Conservation (phyloP, 2,329 filamentous ascomycete species). For the Fusarium torreyae region DNA sequence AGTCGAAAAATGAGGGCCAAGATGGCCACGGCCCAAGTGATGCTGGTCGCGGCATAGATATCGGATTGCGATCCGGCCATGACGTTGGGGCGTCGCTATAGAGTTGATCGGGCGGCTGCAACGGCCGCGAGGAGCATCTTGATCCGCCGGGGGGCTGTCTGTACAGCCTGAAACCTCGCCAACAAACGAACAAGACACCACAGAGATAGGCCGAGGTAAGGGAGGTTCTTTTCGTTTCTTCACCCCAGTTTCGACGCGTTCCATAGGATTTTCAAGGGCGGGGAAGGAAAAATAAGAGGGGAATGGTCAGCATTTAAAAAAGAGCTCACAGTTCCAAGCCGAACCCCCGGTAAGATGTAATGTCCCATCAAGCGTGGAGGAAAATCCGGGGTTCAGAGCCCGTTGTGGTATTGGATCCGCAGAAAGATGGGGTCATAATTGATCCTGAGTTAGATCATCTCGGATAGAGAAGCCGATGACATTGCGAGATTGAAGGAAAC, state of each 20-base stretch:
- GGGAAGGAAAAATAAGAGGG: slow-evolving; percentile 13
- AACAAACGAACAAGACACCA: too few relatives aligned
- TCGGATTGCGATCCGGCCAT: slow-evolving; percentile 45
- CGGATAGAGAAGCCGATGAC: slow-evolving; percentile 14
- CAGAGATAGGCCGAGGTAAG: background rate
- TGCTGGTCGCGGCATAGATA: slow-evolving; percentile 37
- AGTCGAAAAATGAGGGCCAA: slow-evolving; percentile 36
- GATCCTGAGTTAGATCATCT: slow-evolving; percentile 6
- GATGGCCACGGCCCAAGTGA: slow-evolving; percentile 41
- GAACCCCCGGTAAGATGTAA: slow-evolving; percentile 5
- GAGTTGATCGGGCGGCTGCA: background rate
- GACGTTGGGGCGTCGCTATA: slow-evolving; percentile 1
- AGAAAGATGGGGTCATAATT: slow-evolving; percentile 2
- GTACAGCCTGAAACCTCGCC: background rate
- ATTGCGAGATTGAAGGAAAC: background rate
- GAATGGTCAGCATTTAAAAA: background rate
- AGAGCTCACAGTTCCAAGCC: slow-evolving; percentile 1
- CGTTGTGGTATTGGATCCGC: slow-evolving; percentile 11
- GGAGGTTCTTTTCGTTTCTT: background rate
- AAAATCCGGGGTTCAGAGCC: slow-evolving; percentile 21
- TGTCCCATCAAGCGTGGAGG: slow-evolving; percentile 5
- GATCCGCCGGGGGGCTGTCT: background rate
- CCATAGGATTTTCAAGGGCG: background rate
- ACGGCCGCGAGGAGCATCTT: slow-evolving; percentile 12
- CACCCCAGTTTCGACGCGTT: slow-evolving; percentile 7